These are phyloP conservation scores for Glycyrrhiza uralensis DNA, from an alignment of 306 rosid species.

Conservation along the genomic window DNA sequence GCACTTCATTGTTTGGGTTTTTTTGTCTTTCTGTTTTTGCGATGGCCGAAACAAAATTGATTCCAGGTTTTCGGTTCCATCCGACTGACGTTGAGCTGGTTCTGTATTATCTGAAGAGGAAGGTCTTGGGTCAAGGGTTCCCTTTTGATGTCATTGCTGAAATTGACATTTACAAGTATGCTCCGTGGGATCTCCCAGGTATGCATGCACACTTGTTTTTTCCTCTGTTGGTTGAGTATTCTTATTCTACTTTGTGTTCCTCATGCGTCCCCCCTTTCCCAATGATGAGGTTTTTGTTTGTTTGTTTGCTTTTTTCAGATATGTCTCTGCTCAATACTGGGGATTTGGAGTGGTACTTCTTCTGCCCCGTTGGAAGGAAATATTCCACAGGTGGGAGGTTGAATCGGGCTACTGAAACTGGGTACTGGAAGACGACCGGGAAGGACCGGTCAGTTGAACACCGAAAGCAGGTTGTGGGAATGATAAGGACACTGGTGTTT, in stretches of 20 bases:
- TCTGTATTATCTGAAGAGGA: conserved; percentile 61
- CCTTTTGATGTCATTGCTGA: conserved; percentile 46
- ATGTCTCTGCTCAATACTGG: conserved; percentile 44
- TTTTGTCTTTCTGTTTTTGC: not conserved
- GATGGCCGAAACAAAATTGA: conserved; percentile 30
- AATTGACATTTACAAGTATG: conserved; percentile 60
- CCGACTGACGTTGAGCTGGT: conserved; percentile 86
- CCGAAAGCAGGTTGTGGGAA: conserved; percentile 45
- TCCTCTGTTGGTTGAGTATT: not conserved
- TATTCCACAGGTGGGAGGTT: conserved; percentile 62
- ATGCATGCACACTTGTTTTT: not conserved
- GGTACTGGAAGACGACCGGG: conserved; percentile 90
- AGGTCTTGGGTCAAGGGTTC: conserved; percentile 40
- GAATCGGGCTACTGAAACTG: conserved; percentile 62
- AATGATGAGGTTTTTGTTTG: not conserved
- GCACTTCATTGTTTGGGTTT: conserved; percentile 11
- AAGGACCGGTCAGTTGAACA: conserved; percentile 48
- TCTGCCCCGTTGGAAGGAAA: conserved; percentile 61
- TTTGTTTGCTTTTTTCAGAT: conserved; percentile 34
- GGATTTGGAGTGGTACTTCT: conserved; percentile 81
- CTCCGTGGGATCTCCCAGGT: conserved; percentile 96
- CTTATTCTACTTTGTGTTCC: not conserved
- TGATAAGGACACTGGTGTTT: conserved; percentile 65
- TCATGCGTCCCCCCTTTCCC: not conserved
- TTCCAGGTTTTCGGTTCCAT: conserved; percentile 85